These are phyloP conservation scores for Cochliopodium minus DNA, from an alignment of 208 protist genomes.

Conservation along the genomic window DNA sequence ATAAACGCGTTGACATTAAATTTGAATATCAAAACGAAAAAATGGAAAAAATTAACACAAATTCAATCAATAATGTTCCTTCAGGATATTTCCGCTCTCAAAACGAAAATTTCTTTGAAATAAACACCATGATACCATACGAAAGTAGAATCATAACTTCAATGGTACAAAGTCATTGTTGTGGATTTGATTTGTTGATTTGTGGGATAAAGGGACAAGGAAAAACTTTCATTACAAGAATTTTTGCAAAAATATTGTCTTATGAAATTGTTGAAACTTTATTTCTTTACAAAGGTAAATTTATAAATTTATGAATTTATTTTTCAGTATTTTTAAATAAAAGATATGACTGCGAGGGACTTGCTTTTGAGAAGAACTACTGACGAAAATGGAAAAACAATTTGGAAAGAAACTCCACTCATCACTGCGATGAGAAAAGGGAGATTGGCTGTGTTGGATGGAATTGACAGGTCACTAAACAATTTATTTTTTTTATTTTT, in stretches of 20 bases:
- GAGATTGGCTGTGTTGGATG: constrained; percentile 63
- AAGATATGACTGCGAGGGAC: constrained; percentile 79
- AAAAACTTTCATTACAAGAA: constrained; percentile 53
- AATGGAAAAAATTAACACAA: background rate
- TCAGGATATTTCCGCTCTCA: too few species aligned
- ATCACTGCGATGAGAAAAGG: constrained; percentile 57
- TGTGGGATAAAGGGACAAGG: constrained; percentile 60
- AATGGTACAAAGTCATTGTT: constrained; percentile 29
- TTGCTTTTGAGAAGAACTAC: constrained; percentile 73
- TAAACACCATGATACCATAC: background rate
- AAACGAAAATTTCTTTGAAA: too few species aligned
- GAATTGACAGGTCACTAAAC: constrained; percentile 44
- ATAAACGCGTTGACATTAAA: too few species aligned
- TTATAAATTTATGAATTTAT: too few species aligned
- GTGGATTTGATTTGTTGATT: constrained; percentile 50
- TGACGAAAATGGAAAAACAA: constrained; percentile 48
- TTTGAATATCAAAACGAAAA: background rate
- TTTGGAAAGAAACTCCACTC: constrained; percentile 58
- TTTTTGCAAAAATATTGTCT: constrained; percentile 46
- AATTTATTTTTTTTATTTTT: background rate
- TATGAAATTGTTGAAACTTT: constrained; percentile 42
- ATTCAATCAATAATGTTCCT: too few species aligned
- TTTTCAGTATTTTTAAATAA: too few species aligned
- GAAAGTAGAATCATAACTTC: background rate
- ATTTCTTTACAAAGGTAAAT: constrained; percentile 62